phyloP scores from a whole-genome alignment of 1,139 yeast species.

The Keqinozyma sinolaborantium region DNA sequence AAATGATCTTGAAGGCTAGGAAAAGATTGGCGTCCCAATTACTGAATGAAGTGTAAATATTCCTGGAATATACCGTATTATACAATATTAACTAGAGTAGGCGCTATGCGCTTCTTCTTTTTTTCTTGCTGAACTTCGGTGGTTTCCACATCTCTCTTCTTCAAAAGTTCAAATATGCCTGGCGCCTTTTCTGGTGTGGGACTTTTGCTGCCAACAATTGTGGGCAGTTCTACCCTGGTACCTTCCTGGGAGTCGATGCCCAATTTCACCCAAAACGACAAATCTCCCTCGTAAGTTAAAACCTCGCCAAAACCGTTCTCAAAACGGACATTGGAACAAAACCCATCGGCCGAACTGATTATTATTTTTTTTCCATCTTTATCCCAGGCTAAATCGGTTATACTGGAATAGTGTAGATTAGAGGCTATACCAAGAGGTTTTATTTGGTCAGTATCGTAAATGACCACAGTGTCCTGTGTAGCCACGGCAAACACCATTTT shows the following conservation, averaged over 20 bases:
- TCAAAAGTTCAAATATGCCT: no score
- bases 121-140: no score
- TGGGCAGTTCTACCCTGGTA: no score
- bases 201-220: no score
- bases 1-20: slow-evolving; percentile 44
- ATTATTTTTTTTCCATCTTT: slow-evolving; percentile 68
- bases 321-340: slow-evolving; percentile 67
- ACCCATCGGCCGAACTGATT: slow-evolving; percentile 91
- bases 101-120: slow-evolving; percentile 43
- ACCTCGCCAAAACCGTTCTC: slow-evolving; percentile 51
- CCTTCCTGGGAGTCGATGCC: no score
- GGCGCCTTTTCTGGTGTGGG: no score
- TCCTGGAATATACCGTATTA: not conserved
- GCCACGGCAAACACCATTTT: slow-evolving; percentile 90
- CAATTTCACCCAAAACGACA: slow-evolving; percentile 2
- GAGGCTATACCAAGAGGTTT: slow-evolving; percentile 72
- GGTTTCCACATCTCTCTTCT: no score
- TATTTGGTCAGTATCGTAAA: slow-evolving; percentile 73
- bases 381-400: slow-evolving; percentile 88
- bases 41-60: slow-evolving; percentile 17
- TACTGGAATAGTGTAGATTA: slow-evolving; percentile 81
- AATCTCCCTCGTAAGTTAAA: slow-evolving; percentile 4
- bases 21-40: slow-evolving; percentile 37
- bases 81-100: slow-evolving; percentile 28
- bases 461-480: slow-evolving; percentile 78